Evolutionary conservation across 352 stramenopile genomes (phyloP), one percentile per base, ranked within the genome.

Genomic region (Phytopythium sindhum): DNA sequence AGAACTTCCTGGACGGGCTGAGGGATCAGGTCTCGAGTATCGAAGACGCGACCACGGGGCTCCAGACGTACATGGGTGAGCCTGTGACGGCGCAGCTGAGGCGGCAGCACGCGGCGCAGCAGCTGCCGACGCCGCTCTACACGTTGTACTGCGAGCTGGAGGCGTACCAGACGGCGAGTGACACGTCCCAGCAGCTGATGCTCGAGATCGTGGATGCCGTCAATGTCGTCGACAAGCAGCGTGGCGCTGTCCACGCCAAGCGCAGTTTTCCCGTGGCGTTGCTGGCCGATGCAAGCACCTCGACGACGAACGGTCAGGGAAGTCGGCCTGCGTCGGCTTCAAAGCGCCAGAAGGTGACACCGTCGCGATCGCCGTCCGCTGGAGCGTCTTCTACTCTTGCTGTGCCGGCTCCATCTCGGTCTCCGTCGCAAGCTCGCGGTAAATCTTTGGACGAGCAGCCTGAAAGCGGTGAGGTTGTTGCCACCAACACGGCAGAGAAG

Each of bases 81-180:
- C 77, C 77, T 0, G 72, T 90, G 28, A 74, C 79, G 2, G 65
- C 67, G 9, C 72, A 76, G 56, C 66, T 80, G 15, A 69, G 60
- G 24, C 67, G 70, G 33, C 82, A 90, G 41, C 68, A 74, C 12
- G 58, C 76, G 9, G 85, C 85, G 5, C 31, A 63, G 31, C 68
- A 86, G 60, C 70, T 91, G 0, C 26, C 85, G 0, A 72, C 79
- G 23, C 81, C 85, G 28, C 60, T 93, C 24, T 93, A 91, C 63
- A 73, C 76, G 55, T 61, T 93, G 5, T 93, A 80, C 52, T 90
- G 81, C 55, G 85, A 93, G 61, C 60, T 93, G 9, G 80, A 93
- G 23, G 82, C 81, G 1, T 93, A 91, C 45, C 71, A 81, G 50
- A 78, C 61, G 12, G 80, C 79, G 8, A 89, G 84, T 60, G 74